Conservation (phyloP, 306 rosid species). For the Acacia acuminata region DNA sequence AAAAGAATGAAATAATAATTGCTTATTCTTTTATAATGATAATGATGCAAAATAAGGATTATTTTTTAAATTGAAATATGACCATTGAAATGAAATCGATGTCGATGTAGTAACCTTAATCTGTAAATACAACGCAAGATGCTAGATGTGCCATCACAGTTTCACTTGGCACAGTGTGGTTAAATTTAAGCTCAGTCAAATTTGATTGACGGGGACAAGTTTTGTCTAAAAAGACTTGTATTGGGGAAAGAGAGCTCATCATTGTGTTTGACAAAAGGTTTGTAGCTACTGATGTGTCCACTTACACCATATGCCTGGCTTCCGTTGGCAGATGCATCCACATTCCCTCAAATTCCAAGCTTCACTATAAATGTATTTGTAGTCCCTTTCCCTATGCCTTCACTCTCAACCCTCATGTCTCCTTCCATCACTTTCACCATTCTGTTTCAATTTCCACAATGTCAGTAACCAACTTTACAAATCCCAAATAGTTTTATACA, state of each 20-base stretch:
- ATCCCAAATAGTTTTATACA: neutral
- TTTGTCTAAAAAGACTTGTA: constrained; percentile 26
- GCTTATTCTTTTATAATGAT: too few relatives aligned
- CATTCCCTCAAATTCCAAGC: constrained; percentile 60
- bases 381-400: constrained; percentile 76
- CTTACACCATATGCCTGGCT: constrained; percentile 57
- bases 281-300: constrained; percentile 55
- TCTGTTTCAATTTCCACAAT: constrained; percentile 47
- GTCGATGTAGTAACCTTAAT: neutral
- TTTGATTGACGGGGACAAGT: neutral
- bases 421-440: constrained; percentile 93
- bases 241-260: constrained; percentile 41
- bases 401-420: constrained; percentile 87
- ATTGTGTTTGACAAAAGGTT: constrained; percentile 40
- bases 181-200: neutral
- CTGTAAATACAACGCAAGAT: neutral
- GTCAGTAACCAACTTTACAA: neutral
- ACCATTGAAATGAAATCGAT: neutral
- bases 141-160: neutral
- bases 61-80: too few relatives aligned
- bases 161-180: too few relatives aligned
- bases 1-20: too few relatives aligned
- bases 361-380: constrained; percentile 62
- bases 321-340: constrained; percentile 44
- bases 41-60: too few relatives aligned